Evolutionary conservation across 176 grass and related monocot species (phyloP), one percentile per base, ranked within the genome.

Genomic region (Ensete glaucum): DNA sequence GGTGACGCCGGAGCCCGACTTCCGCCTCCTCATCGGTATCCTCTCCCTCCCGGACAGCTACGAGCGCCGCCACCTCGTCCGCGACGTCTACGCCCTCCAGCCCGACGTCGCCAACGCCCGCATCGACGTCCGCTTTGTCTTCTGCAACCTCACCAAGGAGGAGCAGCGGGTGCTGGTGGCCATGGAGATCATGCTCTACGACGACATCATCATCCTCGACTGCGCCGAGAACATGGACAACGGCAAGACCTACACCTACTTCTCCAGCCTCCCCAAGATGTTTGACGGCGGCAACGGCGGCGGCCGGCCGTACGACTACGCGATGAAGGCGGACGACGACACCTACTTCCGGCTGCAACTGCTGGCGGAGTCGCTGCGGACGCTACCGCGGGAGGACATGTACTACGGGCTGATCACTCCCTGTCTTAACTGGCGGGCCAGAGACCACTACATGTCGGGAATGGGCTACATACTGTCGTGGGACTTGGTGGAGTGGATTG

Each of bases 211-310:
- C n/a, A 82, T 89, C 24, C 73, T 93, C 55, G 73, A 93, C 73
- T 93, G 87, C 87, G 80, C 87, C 22, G 90, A 93, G 84, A 93
- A 86, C 82, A 89, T 93, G 87, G 71, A 93, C 70, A n/a, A 34
- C 4, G 90, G 87, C 20, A 93, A 93, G 79, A 93, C 87, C 0
- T 87, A 93, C 82, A 62, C 69, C 11, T 93, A 81, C 87, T 87
- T 87, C 90, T 83, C 87, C 16, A 55, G 63, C 58, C 53, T 93
- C 34, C 87, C 84, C 2, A 21, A 0, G 1, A 49, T 89, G 1
- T 85, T 89, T 55, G 51, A 43, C 34, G 29, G 27, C 27, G 0
- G 50, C 25, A 27, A 21, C 54, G 53, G 64, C 0, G 71, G n/a
- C 23, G 52, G 26, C 13, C 9, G 11, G 52, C 21, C 22, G 14